Base-by-base conservation (phyloP, 495 filamentous ascomycete species). In the Echria macrotheca region DNA sequence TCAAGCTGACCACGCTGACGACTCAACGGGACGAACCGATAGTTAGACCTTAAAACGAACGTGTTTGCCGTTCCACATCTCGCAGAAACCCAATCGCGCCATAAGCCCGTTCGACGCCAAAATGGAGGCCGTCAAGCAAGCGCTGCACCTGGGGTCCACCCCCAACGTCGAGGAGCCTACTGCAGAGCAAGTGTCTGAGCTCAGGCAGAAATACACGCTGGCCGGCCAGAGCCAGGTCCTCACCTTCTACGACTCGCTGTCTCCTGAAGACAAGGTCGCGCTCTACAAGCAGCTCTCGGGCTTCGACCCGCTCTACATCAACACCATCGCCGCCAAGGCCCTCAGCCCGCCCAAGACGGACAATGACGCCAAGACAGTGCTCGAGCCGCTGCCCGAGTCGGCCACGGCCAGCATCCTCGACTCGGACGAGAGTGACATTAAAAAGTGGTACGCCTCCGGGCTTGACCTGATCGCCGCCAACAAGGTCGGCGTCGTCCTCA, bases 401-500 rank as follows among this genome's bases (percentile, higher is more conserved):
- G 89, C 88, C 11, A 87, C 81, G 25, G 91, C 91, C 23, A 96
- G 90, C 35, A 89, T 96, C 57, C 79, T 96, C 56, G 93, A 97
- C 69, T 95, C 90, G 49, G 80, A 87, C 57, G 66, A 80, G 28
- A 77, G 82, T 39, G 87, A 91, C 56, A 78, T 96, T 46, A 75
- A 89, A 51, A 75, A 72, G 65, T 99, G 91, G 90, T 89, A 95
- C 57, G 65, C 88, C 42, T 68, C 75, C n/a, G 93, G 93, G 35
- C 71, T 97, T 46, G 82, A 90, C 62, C 68, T 90, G 58, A 93
- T 96, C 53, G 83, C 86, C 10, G 76, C 84, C 58, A 91, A 91
- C 72, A 86, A 91, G 69, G 93, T 96, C 24, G 94, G 84, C 8
- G 93, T 99, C 22, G 90, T 99, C 24, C 74, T 99, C 60, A 90